phyloP scores from a whole-genome alignment of 108 stramenopile genomes.

The Cyclotella choctawhatcheeana region DNA sequence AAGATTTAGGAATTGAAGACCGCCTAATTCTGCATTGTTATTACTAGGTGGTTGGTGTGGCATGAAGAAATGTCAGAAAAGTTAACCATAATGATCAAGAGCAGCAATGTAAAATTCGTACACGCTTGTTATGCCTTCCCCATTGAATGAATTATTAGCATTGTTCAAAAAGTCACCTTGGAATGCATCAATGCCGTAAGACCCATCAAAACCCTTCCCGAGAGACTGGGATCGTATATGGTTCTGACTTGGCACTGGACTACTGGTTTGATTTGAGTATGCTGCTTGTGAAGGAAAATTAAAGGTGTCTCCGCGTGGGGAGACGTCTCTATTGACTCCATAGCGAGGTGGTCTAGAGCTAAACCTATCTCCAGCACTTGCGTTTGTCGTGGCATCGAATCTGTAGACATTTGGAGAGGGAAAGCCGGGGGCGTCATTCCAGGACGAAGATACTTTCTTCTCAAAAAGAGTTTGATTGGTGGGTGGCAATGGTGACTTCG shows the following conservation, averaged over 20 bases:
- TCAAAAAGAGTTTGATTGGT: slow-evolving; percentile 34
- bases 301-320: slow-evolving; percentile 33
- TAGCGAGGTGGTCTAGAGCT: slow-evolving; percentile 52
- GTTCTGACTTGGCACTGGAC: slow-evolving; percentile 4
- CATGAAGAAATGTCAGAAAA: background rate
- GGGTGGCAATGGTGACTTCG: slow-evolving; percentile 31
- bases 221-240: slow-evolving; percentile 28
- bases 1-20: slow-evolving; percentile 4
- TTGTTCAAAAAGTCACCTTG: slow-evolving; percentile 22
- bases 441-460: slow-evolving; percentile 35
- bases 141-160: slow-evolving; percentile 23
- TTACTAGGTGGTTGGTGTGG: background rate
- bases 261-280: slow-evolving; percentile 3
- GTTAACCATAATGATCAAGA: background rate
- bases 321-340: slow-evolving; percentile 26
- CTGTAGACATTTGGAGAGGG: slow-evolving; percentile 26
- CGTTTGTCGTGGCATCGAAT: slow-evolving; percentile 15
- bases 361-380: slow-evolving; percentile 36
- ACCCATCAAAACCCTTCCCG: slow-evolving; percentile 16
- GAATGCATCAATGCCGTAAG: slow-evolving; percentile 22
- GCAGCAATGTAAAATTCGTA: slow-evolving; percentile 15
- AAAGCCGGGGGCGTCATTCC: slow-evolving; percentile 38
- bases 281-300: slow-evolving; percentile 17
- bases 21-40: slow-evolving; percentile 1
- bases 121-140: slow-evolving; percentile 20